A percentile compares a stretch with the other conserved stretches of the same genome.
phyloP scores from a whole-genome alignment of 129 eudicot species.

The Erigeron canadensis region DNA sequence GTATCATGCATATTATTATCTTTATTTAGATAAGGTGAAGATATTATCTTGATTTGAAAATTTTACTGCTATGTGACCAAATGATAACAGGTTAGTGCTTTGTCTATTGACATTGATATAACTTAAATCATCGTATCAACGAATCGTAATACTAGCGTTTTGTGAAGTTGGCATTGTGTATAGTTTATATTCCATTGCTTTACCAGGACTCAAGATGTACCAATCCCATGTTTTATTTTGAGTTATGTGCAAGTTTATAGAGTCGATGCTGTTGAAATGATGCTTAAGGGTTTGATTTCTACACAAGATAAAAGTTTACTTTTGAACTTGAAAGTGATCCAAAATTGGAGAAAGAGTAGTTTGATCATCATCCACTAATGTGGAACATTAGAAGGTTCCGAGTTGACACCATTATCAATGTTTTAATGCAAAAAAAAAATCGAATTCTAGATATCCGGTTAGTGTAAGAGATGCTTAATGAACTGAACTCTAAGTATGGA shows the following conservation, averaged over 20 bases:
- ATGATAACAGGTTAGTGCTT: too few relatives aligned
- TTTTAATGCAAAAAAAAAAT: slow-evolving; percentile 82
- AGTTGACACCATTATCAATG: slow-evolving; percentile 82
- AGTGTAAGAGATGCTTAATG: slow-evolving; percentile 71
- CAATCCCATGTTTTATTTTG: slow-evolving; percentile 11
- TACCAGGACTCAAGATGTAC: too few relatives aligned
- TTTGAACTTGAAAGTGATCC: slow-evolving; percentile 37
- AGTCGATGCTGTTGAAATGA: slow-evolving; percentile 94
- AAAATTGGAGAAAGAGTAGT: slow-evolving; percentile 26
- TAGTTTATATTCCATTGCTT: too few relatives aligned
- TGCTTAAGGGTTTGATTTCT: slow-evolving; percentile 89
- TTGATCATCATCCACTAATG: slow-evolving; percentile 33
- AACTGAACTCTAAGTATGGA: slow-evolving; percentile 68
- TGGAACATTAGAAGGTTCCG: slow-evolving; percentile 67
- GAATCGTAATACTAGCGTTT: too few relatives aligned
- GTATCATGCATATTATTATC: too few relatives aligned
- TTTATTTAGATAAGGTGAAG: too few relatives aligned
- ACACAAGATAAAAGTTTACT: slow-evolving; percentile 59
- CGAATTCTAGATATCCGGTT: slow-evolving; percentile 66
- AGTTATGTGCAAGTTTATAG: slow-evolving; percentile 88
- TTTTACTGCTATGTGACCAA: too few relatives aligned
- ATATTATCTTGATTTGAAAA: too few relatives aligned
- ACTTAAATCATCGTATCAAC: too few relatives aligned
- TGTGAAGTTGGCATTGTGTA: too few relatives aligned
- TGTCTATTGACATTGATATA: too few relatives aligned